phyloP scores from a whole-genome alignment of 805 yeast genomes.

The Wickerhamiella hasegawae region DNA sequence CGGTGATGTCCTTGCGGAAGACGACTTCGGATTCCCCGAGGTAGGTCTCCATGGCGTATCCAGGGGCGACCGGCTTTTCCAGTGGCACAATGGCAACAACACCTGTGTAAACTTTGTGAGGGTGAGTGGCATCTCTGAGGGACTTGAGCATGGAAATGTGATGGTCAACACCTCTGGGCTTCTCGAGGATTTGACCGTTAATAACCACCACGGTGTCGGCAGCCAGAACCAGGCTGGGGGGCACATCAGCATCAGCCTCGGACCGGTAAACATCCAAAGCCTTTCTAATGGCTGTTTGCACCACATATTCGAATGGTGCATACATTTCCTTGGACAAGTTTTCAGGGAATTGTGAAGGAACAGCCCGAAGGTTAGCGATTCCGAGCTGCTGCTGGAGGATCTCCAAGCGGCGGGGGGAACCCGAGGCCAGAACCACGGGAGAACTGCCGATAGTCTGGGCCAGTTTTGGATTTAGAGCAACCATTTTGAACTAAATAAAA shows the following conservation, averaged over 20 bases:
- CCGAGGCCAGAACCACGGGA: constrained; percentile 66
- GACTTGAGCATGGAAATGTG: constrained; percentile 34
- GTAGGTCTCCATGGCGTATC: constrained; percentile 25
- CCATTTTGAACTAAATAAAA: no score
- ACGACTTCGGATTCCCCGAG: constrained; percentile 29
- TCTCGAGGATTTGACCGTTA: constrained; percentile 52
- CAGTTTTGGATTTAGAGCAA: no score
- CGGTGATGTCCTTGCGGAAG: constrained; percentile 28
- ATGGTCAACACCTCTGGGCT: constrained; percentile 45
- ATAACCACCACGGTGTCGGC: constrained; percentile 71
- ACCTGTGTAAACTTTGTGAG: constrained; percentile 39
- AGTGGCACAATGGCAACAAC: constrained; percentile 32
- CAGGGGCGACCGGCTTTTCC: constrained; percentile 27
- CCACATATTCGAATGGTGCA: constrained; percentile 47
- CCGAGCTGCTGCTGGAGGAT: constrained; percentile 39
- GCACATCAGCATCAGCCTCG: constrained; percentile 21
- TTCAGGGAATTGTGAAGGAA: constrained; percentile 63
- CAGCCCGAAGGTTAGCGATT: constrained; percentile 24
- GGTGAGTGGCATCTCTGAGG: constrained; percentile 29
- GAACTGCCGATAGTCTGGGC: no score
- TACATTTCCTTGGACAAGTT: constrained; percentile 40
- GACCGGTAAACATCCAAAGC: constrained; percentile 39
- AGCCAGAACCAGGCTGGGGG: constrained; percentile 26
- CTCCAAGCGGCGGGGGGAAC: constrained; percentile 67
- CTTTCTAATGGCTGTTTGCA: constrained; percentile 53